Evolutionary conservation across 768 basidiomycete genomes (phyloP).

Genomic region (Podaxis sp.): DNA sequence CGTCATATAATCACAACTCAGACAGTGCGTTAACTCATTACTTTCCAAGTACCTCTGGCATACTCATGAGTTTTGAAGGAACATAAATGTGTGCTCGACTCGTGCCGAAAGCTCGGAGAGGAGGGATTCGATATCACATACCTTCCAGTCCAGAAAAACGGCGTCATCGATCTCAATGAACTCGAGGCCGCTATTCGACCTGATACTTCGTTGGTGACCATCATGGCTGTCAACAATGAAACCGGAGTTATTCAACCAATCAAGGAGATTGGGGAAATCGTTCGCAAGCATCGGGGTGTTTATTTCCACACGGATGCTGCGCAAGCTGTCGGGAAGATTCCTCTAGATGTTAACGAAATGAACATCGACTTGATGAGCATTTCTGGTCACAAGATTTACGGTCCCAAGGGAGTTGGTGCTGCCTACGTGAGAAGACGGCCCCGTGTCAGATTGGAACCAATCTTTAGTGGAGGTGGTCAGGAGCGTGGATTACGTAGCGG

Average conservation of each 20-base stretch:
- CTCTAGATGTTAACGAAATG: constrained; percentile 90
- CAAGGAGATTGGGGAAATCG: constrained; percentile 86
- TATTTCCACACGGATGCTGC: constrained; percentile 98
- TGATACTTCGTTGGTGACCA: constrained; percentile 90
- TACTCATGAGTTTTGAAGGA: constrained; percentile 49
- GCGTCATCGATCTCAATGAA: constrained; percentile 72
- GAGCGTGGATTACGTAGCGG: constrained; percentile 94
- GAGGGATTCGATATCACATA: constrained; percentile 99
- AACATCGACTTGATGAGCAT: constrained; percentile 96
- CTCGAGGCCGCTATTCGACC: constrained; percentile 89
- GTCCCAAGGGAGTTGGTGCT: constrained; percentile 95
- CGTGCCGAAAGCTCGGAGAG: constrained; percentile 91
- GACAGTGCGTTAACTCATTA: constrained; percentile 55
- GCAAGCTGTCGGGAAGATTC: constrained; percentile 91
- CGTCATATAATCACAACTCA: constrained; percentile 93
- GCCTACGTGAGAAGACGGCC: constrained; percentile 92
- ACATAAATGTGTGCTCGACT: constrained; percentile 99
- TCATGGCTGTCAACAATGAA: constrained; percentile 99
- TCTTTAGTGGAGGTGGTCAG: constrained; percentile 94
- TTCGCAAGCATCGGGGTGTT: constrained; percentile 84
- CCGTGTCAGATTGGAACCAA: constrained; percentile 90
- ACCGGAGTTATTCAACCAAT: constrained; percentile 98
- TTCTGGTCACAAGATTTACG: constrained; percentile 97
- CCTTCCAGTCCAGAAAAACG: constrained; percentile 88
- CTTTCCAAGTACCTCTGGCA: not conserved